Conservation (phyloP, 164 flowering plant genomes). For the Berberis thunbergii region DNA sequence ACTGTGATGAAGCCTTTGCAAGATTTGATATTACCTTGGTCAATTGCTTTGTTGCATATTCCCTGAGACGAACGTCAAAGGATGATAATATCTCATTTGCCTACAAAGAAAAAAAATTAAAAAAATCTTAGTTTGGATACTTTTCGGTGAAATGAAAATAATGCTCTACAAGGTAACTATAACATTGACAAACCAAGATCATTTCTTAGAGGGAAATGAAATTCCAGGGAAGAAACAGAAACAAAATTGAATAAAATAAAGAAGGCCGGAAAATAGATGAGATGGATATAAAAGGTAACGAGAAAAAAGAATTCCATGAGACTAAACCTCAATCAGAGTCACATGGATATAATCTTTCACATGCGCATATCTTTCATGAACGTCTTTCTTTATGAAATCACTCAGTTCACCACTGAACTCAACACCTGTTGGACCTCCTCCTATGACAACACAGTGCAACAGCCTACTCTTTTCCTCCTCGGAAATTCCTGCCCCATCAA, state of each 20-base stretch:
- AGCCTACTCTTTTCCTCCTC: constrained; percentile 78
- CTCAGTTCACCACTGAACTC: constrained; percentile 99
- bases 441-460: constrained; percentile 91
- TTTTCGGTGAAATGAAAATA: not conserved
- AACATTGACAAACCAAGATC: too few species aligned
- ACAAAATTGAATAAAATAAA: not conserved
- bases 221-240: not conserved
- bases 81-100: constrained; percentile 95
- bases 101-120: constrained; percentile 32
- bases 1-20: too few species aligned
- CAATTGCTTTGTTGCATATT: constrained; percentile 77
- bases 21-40: constrained; percentile 42
- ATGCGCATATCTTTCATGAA: constrained; percentile 80
- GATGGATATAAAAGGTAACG: not conserved
- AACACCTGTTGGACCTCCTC: constrained; percentile 99
- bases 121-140: not conserved
- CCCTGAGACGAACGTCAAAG: constrained; percentile 91
- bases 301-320: not conserved
- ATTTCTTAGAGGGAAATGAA: too few species aligned
- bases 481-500: constrained; percentile 51
- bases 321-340: constrained; percentile 86
- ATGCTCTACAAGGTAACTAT: too few species aligned
- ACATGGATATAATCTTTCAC: constrained; percentile 88
- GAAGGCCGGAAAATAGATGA: not conserved
- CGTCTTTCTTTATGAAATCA: constrained; percentile 87